Evolutionary conservation across 805 yeast species (phyloP).

Genomic region (Yarrowia sp.): DNA sequence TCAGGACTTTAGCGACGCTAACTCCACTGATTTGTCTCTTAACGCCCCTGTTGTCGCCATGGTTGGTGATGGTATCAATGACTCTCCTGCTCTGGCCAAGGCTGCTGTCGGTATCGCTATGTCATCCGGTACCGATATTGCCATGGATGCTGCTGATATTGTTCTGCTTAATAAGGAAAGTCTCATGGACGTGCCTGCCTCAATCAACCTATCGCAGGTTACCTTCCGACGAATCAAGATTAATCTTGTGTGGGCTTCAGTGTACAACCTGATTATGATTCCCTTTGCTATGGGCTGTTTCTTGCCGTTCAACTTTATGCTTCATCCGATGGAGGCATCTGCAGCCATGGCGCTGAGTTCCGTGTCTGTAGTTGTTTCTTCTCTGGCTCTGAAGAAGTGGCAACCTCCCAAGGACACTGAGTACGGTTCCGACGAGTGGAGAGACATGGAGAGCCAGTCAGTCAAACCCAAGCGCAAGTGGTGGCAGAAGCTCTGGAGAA

Average conservation of each 20-base stretch:
- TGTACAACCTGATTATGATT: conserved; percentile 82
- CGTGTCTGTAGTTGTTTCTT: conserved; percentile 80
- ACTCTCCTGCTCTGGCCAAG: conserved; percentile 90
- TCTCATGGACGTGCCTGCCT: conserved; percentile 44
- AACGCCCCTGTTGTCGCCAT: conserved; percentile 58
- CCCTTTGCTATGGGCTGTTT: conserved; percentile 95
- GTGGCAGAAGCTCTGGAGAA: conserved; percentile 22
- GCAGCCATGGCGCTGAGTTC: conserved; percentile 93
- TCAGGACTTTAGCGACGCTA: neutral
- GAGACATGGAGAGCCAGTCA: conserved; percentile 12
- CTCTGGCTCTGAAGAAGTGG: conserved; percentile 66
- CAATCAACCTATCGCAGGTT: conserved; percentile 60
- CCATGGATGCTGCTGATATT: conserved; percentile 94
- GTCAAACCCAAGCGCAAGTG: neutral
- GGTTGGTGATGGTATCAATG: conserved; percentile 97
- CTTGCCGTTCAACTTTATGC: conserved; percentile 64
- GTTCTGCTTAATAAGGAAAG: conserved; percentile 49
- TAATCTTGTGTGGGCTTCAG: conserved; percentile 80
- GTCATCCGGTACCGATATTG: conserved; percentile 91
- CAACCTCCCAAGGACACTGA: conserved; percentile 29
- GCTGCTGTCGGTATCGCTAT: conserved; percentile 90
- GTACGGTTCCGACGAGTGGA: neutral
- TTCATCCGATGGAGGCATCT: conserved; percentile 88
- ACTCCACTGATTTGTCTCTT: conserved; percentile 27
- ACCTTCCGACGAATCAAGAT: conserved; percentile 75